Conservation (phyloP, 2,329 filamentous ascomycete genomes). For the Cladosporium sp. region DNA sequence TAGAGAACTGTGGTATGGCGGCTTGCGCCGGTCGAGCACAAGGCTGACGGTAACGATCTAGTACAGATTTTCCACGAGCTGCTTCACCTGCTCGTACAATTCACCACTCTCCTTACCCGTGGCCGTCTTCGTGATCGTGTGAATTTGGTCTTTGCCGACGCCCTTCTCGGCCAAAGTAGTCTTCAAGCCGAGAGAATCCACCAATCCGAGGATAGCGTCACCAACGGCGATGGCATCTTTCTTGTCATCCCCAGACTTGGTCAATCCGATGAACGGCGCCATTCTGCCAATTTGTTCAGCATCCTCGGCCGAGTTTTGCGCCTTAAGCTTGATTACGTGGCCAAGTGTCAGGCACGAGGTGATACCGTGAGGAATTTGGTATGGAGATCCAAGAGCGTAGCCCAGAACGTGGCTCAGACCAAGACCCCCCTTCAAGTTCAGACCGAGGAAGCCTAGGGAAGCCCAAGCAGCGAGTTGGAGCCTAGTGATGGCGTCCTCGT, state of each 20-base stretch:
- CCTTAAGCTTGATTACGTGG: slow-evolving; percentile 51
- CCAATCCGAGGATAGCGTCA: slow-evolving; percentile 40
- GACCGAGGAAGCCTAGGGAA: slow-evolving; percentile 46
- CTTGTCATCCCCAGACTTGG: slow-evolving; percentile 35
- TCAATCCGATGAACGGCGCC: slow-evolving; percentile 40
- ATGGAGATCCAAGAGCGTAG: slow-evolving; percentile 52
- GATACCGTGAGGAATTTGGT: slow-evolving; percentile 53
- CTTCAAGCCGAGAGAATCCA: slow-evolving; percentile 41
- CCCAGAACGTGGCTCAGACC: slow-evolving; percentile 41
- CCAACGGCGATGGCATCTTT: slow-evolving; percentile 44
- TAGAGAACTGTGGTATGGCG: no score
- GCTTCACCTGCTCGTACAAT: slow-evolving; percentile 40
- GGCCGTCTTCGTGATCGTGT: slow-evolving; percentile 40
- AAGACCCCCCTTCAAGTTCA: slow-evolving; percentile 47
- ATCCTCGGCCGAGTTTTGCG: slow-evolving; percentile 36
- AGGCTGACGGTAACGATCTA: no score
- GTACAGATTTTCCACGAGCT: slow-evolving; percentile 41
- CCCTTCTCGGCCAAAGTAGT: slow-evolving; percentile 43
- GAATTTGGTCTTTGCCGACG: slow-evolving; percentile 38
- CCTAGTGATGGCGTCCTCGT: slow-evolving; percentile 47
- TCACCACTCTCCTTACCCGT: slow-evolving; percentile 40
- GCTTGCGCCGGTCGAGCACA: no score
- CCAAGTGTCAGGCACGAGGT: slow-evolving; percentile 52
- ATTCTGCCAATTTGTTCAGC: slow-evolving; percentile 44
- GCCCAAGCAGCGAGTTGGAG: slow-evolving; percentile 51